Conservation (phyloP, 768 basidiomycete genomes). For the Chalciporus pseudorubinellus region DNA sequence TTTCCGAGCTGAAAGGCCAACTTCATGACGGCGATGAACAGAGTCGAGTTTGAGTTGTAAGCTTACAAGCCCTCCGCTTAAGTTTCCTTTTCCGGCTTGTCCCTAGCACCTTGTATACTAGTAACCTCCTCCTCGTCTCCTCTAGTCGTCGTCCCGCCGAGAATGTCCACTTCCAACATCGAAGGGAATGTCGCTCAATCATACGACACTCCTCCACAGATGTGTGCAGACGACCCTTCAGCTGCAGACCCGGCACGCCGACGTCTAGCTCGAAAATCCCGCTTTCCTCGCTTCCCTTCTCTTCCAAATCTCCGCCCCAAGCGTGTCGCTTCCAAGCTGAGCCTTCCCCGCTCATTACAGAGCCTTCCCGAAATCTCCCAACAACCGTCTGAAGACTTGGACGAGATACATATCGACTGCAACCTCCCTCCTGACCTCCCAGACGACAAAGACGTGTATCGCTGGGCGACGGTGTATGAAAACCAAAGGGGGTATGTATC, state of each 20-base stretch:
- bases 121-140: neutral
- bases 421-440: slow-evolving; percentile 20
- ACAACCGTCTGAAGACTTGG: slow-evolving; percentile 4
- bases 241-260: slow-evolving; percentile 47
- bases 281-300: slow-evolving; percentile 32
- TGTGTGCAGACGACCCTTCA: slow-evolving; percentile 41
- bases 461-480: slow-evolving; percentile 79
- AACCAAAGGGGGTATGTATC: slow-evolving; percentile 73
- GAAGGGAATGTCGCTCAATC: neutral
- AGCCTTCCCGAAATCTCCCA: neutral
- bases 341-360: neutral
- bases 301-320: slow-evolving; percentile 29
- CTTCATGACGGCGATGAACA: slow-evolving; percentile 4
- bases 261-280: slow-evolving; percentile 39
- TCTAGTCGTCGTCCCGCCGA: neutral
- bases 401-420: slow-evolving; percentile 35
- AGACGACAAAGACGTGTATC: slow-evolving; percentile 52
- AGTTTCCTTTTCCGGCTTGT: neutral
- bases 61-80: no score
- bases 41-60: neutral
- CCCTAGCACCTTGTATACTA: no score
- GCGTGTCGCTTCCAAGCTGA: neutral
- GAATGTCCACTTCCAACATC: slow-evolving; percentile 1
- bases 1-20: slow-evolving; percentile 16
- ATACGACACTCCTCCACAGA: slow-evolving; percentile 37